Evolutionary conservation across 495 filamentous ascomycete genomes (phyloP).

Genomic region (Daldinia grandis): DNA sequence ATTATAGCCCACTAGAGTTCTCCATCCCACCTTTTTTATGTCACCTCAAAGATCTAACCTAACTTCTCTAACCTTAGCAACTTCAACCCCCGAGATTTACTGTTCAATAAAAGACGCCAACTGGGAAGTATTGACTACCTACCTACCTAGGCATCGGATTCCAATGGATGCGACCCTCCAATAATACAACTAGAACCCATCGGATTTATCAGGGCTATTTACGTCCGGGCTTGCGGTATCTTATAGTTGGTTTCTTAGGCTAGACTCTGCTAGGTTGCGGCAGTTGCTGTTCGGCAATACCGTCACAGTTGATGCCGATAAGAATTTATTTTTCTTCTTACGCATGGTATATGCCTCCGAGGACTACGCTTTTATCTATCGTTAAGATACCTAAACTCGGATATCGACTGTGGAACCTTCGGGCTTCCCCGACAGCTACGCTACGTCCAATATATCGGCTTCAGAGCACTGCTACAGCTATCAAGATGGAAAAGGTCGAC

Average conservation of each 20-base stretch:
- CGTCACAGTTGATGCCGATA: conserved; percentile 27
- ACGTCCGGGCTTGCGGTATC: background rate
- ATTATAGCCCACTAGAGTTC: background rate
- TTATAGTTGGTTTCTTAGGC: background rate
- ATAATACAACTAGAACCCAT: background rate
- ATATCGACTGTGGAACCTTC: conserved; percentile 22
- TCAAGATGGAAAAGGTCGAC: conserved; percentile 84
- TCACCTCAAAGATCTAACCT: background rate
- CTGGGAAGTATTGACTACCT: background rate
- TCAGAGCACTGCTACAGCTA: conserved; percentile 31
- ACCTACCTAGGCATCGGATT: background rate
- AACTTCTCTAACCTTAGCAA: conserved; percentile 1
- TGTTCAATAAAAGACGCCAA: background rate
- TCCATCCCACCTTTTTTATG: background rate
- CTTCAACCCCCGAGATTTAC: background rate
- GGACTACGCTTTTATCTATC: conserved; percentile 19
- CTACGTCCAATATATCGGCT: conserved; percentile 19
- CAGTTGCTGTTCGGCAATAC: conserved; percentile 3
- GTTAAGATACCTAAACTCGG: conserved; percentile 15
- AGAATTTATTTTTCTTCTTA: conserved; percentile 21
- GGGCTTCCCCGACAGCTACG: background rate
- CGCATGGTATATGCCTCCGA: conserved; percentile 30
- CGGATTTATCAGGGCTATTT: background rate
- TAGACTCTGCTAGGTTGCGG: background rate
- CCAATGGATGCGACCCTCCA: background rate